These are phyloP conservation scores for Leptographium flavum DNA, from an alignment of 2,329 filamentous ascomycete genomes.

Conservation along the genomic window DNA sequence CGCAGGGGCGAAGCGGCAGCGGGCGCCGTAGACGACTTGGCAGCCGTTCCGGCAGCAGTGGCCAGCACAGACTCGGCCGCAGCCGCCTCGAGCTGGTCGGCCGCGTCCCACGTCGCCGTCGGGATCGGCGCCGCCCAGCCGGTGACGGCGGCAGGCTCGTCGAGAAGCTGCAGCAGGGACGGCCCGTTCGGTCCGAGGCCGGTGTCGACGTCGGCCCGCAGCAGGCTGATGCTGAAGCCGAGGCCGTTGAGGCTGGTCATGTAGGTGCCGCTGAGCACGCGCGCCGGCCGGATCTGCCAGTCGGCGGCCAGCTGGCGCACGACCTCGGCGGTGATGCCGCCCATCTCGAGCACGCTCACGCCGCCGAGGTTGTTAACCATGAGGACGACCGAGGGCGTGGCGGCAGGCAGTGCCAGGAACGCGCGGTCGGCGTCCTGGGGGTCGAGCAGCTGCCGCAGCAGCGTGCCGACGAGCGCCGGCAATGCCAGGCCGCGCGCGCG, in stretches of 20 bases:
- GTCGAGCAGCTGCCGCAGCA: constrained; percentile 58
- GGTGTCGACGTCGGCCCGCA: constrained; percentile 43
- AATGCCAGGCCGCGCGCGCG: constrained; percentile 35
- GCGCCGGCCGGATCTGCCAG: constrained; percentile 46
- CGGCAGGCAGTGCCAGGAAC: constrained; percentile 48
- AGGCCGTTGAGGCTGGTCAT: constrained; percentile 69
- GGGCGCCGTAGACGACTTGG: constrained; percentile 22
- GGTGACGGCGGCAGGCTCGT: constrained; percentile 52
- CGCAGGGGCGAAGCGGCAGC: constrained; percentile 24
- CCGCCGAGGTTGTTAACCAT: constrained; percentile 69
- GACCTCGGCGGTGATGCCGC: constrained; percentile 57
- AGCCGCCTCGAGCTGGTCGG: constrained; percentile 33
- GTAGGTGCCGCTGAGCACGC: constrained; percentile 55
- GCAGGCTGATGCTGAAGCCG: constrained; percentile 59
- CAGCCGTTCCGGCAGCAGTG: constrained; percentile 47
- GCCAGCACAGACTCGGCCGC: constrained; percentile 23
- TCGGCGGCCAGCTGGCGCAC: constrained; percentile 42
- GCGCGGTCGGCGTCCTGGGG: constrained; percentile 52
- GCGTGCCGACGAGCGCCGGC: constrained; percentile 41
- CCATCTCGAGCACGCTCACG: constrained; percentile 57
- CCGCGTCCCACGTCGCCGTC: constrained; percentile 48
- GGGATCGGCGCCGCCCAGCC: constrained; percentile 55
- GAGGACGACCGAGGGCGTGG: constrained; percentile 49
- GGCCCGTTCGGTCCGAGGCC: constrained; percentile 43
- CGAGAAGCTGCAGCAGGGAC: constrained; percentile 54